Percentiles rank a stretch among this genome's conserved stretches.
phyloP scores from a whole-genome alignment of 2,329 filamentous ascomycete species.

The Geosmithia flava region DNA sequence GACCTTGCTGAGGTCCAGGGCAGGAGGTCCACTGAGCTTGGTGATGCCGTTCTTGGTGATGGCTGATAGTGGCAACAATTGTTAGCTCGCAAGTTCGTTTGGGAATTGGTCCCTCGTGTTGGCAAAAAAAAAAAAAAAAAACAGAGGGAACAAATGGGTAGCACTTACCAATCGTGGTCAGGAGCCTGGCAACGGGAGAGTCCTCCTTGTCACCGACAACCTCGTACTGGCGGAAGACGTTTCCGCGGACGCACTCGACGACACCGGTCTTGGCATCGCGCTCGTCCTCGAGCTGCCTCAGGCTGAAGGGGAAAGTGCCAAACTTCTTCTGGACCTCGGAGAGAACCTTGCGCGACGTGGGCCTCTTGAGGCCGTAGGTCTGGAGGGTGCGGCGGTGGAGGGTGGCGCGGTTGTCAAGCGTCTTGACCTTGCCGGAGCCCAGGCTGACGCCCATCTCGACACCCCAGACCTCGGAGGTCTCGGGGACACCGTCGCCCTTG shows the following conservation, averaged over 20 bases:
- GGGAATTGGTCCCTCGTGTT: too few relatives aligned
- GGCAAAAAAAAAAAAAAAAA: too few relatives aligned
- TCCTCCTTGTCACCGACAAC: slow-evolving; percentile 89
- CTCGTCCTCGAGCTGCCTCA: slow-evolving; percentile 95
- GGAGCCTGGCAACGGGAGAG: slow-evolving; percentile 69
- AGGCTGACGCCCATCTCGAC: slow-evolving; percentile 90
- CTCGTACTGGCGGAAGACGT: slow-evolving; percentile 92
- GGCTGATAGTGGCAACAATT: slow-evolving; percentile 36
- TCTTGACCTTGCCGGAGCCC: slow-evolving; percentile 91
- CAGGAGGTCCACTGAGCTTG: slow-evolving; percentile 65
- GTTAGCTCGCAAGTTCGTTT: not conserved
- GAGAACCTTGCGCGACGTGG: slow-evolving; percentile 81
- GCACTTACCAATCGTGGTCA: slow-evolving; percentile 83
- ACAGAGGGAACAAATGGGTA: too few relatives aligned
- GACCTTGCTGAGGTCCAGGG: slow-evolving; percentile 67
- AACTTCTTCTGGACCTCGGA: slow-evolving; percentile 97
- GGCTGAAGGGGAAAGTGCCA: slow-evolving; percentile 92
- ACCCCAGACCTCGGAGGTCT: slow-evolving; percentile 91
- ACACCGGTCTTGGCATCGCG: slow-evolving; percentile 90
- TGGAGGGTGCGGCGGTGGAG: slow-evolving; percentile 86
- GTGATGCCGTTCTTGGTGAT: slow-evolving; percentile 97
- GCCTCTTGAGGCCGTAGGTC: slow-evolving; percentile 87
- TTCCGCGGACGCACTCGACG: slow-evolving; percentile 87
- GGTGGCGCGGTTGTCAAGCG: slow-evolving; percentile 73
- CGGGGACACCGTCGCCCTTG: slow-evolving; percentile 82